phyloP scores from a whole-genome alignment of 2,329 filamentous ascomycete genomes.

The Pseudogymnoascus sp. region DNA sequence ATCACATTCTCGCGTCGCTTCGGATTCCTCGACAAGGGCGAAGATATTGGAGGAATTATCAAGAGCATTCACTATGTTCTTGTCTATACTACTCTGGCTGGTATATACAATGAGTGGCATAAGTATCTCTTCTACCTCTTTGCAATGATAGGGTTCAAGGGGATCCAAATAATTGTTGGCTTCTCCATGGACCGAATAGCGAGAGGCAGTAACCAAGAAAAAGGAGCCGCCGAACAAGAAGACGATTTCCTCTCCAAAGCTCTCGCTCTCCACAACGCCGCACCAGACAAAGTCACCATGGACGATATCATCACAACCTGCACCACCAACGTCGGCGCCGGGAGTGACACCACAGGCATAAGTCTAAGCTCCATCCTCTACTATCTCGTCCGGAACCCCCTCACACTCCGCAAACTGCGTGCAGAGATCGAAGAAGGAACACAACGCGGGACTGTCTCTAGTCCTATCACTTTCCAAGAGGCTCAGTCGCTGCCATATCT shows the following conservation, averaged over 20 bases:
- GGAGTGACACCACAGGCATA: conserved; percentile 41
- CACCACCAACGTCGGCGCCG: conserved; percentile 31
- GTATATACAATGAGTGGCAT: conserved; percentile 33
- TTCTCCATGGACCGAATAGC: conserved; percentile 20
- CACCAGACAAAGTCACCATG: conserved; percentile 35
- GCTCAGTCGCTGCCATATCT: conserved; percentile 13
- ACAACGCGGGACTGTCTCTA: background rate
- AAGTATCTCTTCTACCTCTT: conserved; percentile 9
- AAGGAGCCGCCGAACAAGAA: conserved; percentile 28
- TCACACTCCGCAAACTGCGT: conserved; percentile 8
- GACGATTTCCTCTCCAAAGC: conserved; percentile 34
- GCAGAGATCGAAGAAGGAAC: conserved; percentile 8
- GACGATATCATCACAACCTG: conserved; percentile 27
- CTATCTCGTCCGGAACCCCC: conserved; percentile 32
- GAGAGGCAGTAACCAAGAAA: conserved; percentile 23
- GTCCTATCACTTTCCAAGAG: conserved; percentile 9
- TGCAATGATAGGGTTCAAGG: background rate
- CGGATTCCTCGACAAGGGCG: conserved; percentile 36
- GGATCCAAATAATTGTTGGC: background rate
- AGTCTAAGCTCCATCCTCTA: conserved; percentile 38
- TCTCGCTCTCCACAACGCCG: conserved; percentile 31
- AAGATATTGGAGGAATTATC: conserved; percentile 36
- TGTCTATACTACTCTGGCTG: conserved; percentile 30
- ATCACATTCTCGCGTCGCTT: conserved; percentile 33
- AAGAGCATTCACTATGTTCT: conserved; percentile 27